Base-by-base conservation (phyloP, 1,284 basidiomycete genomes). In the Cryptococcus hybrid region DNA sequence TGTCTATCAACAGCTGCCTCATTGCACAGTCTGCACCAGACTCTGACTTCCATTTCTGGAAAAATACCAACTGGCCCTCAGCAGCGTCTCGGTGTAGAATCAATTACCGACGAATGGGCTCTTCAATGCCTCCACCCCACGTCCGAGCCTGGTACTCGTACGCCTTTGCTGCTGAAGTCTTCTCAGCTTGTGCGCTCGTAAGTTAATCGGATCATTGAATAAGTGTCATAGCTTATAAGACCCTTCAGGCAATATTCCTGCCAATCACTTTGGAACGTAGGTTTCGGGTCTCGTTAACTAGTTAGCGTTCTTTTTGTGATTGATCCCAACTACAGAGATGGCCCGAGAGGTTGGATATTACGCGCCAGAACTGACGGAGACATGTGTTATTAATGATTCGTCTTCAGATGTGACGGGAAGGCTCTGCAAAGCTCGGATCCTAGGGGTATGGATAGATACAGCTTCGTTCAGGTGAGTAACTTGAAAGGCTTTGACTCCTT, bases 381-480 rank as follows among this genome's bases (percentile, higher is more conserved):
- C 69, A n/a, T 78, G 76, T 55, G 34, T 39, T 42, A 57, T 51
- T 30, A 52, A 42, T 34, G 42, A 39, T 2, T 7, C 42, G 3
- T 46, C 60, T 2, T 51, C 54, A n/a, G 54, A 61, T 47, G 38
- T 51, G 5, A 38, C 49, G 0, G 61, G 52, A 8, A 44, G 51
- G 9, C 55, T 66, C 12, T 79, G 78, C 57, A 69, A 71, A 49
- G 76, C 75, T 0, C 45, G 37, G 44, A 68, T 79, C 37, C 44
- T 74, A 47, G 75, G 89, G 82, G 58, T 80, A 1, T 92, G 90
- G 90, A 83, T 93, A 49, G 90, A 93, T 70, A 90, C 82, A 12
- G 89, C 90, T 1, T 90, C 88, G 66, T 92, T 92, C 77, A 92
- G 89, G 90, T 89, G 54, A 51, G 85, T 54, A 12, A 30, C 30